These are phyloP conservation scores for Forsythia suspensa DNA, from an alignment of 257 asterid species.

Conservation along the genomic window DNA sequence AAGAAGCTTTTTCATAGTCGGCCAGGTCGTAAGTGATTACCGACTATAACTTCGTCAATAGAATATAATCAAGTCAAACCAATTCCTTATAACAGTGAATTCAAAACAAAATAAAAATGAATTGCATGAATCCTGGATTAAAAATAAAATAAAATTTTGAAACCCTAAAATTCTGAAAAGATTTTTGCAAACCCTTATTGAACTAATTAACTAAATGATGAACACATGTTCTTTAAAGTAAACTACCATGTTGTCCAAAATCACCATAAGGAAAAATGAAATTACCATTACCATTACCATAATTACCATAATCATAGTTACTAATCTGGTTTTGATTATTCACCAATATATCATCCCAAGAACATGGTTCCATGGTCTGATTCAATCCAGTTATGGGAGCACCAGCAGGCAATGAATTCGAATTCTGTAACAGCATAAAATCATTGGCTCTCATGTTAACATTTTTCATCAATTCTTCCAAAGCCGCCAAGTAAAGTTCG, in stretches of 20 bases:
- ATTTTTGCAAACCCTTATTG: neutral
- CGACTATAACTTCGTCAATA: no score
- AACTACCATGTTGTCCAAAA: neutral
- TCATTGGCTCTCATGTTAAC: neutral
- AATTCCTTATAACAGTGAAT: no score
- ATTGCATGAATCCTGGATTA: no score
- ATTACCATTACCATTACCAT: neutral
- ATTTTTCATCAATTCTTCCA: neutral
- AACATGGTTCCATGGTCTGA: neutral
- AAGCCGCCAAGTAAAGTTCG: neutral
- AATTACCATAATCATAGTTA: neutral
- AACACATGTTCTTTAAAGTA: no score
- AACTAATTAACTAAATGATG: neutral
- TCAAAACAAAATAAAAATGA: no score
- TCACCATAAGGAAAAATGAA: neutral
- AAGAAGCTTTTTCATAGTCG: no score
- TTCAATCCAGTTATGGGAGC: neutral
- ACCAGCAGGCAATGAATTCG: neutral
- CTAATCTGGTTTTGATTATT: neutral
- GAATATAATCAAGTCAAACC: no score
- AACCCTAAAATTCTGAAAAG: no score
- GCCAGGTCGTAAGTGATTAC: no score
- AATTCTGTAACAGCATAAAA: neutral
- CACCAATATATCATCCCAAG: neutral
- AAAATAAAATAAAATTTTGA: no score